These are phyloP conservation scores for Phytophthora brassicae DNA, from an alignment of 352 stramenopile species.

Conservation along the genomic window DNA sequence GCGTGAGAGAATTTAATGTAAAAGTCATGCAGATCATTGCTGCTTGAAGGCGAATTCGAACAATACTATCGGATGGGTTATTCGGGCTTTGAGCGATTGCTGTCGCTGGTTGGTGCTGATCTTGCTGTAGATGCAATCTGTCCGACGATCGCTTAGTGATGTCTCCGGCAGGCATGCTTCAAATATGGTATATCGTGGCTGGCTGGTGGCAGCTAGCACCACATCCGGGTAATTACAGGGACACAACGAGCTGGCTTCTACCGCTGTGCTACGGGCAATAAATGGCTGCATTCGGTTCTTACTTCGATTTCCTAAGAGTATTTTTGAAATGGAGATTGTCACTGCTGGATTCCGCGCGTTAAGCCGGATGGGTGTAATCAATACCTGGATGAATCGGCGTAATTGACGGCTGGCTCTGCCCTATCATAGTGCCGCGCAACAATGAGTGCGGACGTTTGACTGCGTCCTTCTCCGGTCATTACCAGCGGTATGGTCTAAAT, in stretches of 20 bases:
- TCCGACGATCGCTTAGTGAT: background rate
- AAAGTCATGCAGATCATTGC: background rate
- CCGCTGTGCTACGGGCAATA: slow-evolving; percentile 7
- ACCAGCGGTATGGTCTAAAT: slow-evolving; percentile 18
- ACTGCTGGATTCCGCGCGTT: slow-evolving; percentile 2
- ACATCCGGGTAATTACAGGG: slow-evolving; percentile 13
- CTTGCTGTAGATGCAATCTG: background rate
- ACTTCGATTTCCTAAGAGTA: background rate
- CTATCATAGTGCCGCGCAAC: background rate
- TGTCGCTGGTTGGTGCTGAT: background rate
- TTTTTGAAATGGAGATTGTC: background rate
- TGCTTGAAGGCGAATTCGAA: background rate
- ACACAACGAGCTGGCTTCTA: background rate
- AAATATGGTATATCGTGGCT: slow-evolving; percentile 4
- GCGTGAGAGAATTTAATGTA: background rate
- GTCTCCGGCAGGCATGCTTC: slow-evolving; percentile 2
- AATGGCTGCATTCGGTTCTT: background rate
- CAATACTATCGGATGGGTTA: background rate
- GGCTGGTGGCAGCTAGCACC: slow-evolving; percentile 15
- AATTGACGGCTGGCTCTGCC: slow-evolving; percentile 21
- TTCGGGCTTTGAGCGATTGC: background rate
- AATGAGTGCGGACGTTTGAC: slow-evolving; percentile 3
- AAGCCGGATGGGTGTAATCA: too few relatives aligned
- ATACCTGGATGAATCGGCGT: slow-evolving; percentile 10
- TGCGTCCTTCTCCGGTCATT: slow-evolving; percentile 14